Evolutionary conservation across 2,329 filamentous ascomycete genomes (phyloP), one percentile per base, ranked within the genome.

Genomic region (Penicillium hordei): DNA sequence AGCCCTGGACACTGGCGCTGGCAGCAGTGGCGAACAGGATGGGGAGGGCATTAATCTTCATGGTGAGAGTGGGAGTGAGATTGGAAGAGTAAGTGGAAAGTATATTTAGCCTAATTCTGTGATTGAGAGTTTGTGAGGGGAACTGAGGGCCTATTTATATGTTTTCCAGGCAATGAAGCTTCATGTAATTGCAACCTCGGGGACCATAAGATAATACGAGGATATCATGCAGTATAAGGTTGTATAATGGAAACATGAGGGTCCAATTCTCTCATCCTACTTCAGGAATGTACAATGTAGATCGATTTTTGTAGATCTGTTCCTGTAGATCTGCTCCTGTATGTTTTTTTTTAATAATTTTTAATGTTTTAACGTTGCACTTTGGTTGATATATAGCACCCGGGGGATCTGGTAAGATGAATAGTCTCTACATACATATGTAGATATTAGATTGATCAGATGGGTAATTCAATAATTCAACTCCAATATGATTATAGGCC

Each of bases 1-100:
- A 73, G 31, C 70, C 70, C 42, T 73, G 70, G 10, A 73, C 65
- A 19, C 51, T 50, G 39, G 68, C 67, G 34, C 54, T 52, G 27
- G 61, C 65, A n/a, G 64, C 61, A 31, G 65, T 59, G 7, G 60
- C 49, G 44, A 7, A 69, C 42, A 39, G 27, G 15, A 70, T 46
- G 17, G 63, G 60, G 19, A 65, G 12, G 10, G 50, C 39, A 15
- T 53, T 31, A 12, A 48, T 43, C 51, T 68, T 69, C 65, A 69
- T 68, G 33, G 12, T 54, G 31, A 40, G 1, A 31, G 27, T 39
- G 21, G 7, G 21, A 36, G 27, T 34, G 31, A 48, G 36, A 43
- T 34, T 36, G 13, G 17, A 31, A 17, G 34, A n/a, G 21, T 25
- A n/a, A 38, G 15, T 27, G 25, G 12, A 42, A n/a, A 33, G 13